Evolutionary conservation across 208 protist genomes (phyloP).

Genomic region (Angomonas desouzai): DNA sequence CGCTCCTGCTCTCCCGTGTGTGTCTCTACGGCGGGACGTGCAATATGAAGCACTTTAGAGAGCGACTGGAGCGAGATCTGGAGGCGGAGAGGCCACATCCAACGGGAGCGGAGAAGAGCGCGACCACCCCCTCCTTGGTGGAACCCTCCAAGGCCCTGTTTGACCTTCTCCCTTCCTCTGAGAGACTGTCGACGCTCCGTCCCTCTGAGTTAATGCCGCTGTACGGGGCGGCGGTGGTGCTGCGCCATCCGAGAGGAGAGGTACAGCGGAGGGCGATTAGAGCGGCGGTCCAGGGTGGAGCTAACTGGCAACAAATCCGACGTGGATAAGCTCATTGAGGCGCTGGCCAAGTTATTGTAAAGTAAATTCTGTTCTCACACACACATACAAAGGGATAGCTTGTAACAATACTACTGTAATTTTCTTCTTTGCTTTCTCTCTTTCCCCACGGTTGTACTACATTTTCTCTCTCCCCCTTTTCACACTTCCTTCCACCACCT

Average conservation of each 20-base stretch:
- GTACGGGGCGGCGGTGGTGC: constrained; percentile 38
- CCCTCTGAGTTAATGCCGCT: constrained; percentile 37
- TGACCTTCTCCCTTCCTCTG: background rate
- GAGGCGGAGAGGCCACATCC: background rate
- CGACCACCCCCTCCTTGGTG: background rate
- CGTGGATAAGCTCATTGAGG: constrained; percentile 27
- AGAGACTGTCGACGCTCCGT: background rate
- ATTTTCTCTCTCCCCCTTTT: constrained; percentile 12
- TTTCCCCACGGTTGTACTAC: background rate
- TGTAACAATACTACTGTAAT: constrained; percentile 5
- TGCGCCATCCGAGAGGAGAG: constrained; percentile 9
- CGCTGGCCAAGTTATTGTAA: constrained; percentile 18
- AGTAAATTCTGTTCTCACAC: too few species aligned
- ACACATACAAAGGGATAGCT: too few species aligned
- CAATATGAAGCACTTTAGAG: constrained; percentile 29
- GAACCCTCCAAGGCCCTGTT: background rate
- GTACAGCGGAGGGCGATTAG: constrained; percentile 9
- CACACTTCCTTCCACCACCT: background rate
- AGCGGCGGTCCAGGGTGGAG: constrained; percentile 13
- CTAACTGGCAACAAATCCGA: constrained; percentile 10
- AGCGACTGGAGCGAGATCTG: constrained; percentile 45
- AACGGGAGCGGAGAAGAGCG: background rate
- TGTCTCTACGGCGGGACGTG: constrained; percentile 56
- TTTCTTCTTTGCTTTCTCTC: constrained; percentile 5
- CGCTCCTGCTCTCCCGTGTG: constrained; percentile 31